Conservation (phyloP, 441 rosid genomes). For the Adansonia gregorii region DNA sequence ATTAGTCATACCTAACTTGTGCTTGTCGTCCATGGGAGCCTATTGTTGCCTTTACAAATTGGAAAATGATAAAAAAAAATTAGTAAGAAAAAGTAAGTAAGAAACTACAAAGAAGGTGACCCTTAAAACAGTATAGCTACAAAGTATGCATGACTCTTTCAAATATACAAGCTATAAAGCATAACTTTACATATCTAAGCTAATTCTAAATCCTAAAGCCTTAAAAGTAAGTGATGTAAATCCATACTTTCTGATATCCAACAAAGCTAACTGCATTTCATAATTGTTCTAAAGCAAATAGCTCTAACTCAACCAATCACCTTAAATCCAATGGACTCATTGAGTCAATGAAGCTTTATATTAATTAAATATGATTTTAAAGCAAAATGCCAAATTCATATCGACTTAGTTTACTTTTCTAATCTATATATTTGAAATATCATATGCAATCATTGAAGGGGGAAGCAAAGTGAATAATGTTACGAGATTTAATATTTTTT, state of each 20-base stretch:
- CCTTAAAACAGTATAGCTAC: not conserved
- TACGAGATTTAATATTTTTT: too few relatives aligned
- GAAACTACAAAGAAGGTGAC: not conserved
- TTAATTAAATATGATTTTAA: not conserved
- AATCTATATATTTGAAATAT: not conserved
- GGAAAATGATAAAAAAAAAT: too few relatives aligned
- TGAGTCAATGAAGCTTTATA: not conserved
- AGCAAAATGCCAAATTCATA: not conserved
- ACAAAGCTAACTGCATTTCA: not conserved
- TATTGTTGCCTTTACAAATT: too few relatives aligned
- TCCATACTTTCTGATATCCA: not conserved
- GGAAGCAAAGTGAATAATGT: too few relatives aligned
- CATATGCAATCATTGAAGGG: not conserved
- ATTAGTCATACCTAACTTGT: too few relatives aligned
- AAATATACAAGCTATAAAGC: not conserved
- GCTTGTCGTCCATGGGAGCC: too few relatives aligned
- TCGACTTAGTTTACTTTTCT: not conserved
- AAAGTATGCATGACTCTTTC: not conserved
- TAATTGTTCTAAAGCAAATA: not conserved
- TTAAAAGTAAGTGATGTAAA: not conserved
- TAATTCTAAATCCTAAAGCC: not conserved
- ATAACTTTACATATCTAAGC: not conserved
- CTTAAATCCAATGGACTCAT: not conserved
- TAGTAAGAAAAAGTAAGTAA: too few relatives aligned
- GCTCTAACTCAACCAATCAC: not conserved